Conservation (phyloP, 1,284 basidiomycete species). For the Tilletia horrida region DNA sequence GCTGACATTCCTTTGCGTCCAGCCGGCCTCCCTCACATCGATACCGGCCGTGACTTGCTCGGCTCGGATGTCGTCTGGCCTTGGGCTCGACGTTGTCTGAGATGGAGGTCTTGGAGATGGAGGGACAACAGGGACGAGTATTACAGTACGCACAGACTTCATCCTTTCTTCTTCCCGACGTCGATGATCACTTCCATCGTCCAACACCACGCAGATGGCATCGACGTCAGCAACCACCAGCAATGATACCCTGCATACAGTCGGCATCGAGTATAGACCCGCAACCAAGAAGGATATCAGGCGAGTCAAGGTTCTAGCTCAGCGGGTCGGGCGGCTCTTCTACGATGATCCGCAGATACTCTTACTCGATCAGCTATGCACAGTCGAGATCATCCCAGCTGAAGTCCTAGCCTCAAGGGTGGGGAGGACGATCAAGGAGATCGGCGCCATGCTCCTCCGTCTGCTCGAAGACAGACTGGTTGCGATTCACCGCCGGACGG, state of each 20-base stretch:
- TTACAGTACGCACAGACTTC: no score
- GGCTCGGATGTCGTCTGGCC: no score
- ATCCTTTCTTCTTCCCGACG: no score
- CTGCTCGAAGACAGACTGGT: slow-evolving; percentile 75
- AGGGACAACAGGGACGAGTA: no score
- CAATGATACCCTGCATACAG: neutral
- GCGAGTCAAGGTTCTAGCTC: slow-evolving; percentile 64
- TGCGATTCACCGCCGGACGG: slow-evolving; percentile 55
- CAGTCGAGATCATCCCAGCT: slow-evolving; percentile 88
- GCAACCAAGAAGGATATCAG: slow-evolving; percentile 45
- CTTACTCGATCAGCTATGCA: slow-evolving; percentile 85
- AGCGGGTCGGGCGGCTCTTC: slow-evolving; percentile 86
- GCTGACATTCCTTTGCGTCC: slow-evolving; percentile 10
- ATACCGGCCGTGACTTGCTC: no score
- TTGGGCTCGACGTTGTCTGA: no score
- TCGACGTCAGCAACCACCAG: no score
- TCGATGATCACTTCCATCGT: no score
- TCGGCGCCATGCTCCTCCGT: slow-evolving; percentile 84
- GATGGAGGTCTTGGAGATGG: no score
- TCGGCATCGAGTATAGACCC: neutral
- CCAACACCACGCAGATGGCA: no score
- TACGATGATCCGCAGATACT: slow-evolving; percentile 90
- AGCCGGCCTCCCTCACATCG: no score
- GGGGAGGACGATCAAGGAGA: slow-evolving; percentile 84
- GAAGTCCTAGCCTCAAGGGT: slow-evolving; percentile 84